phyloP scores from a whole-genome alignment of 2,329 filamentous ascomycete species.

The Paecilomyces variotii region DNA sequence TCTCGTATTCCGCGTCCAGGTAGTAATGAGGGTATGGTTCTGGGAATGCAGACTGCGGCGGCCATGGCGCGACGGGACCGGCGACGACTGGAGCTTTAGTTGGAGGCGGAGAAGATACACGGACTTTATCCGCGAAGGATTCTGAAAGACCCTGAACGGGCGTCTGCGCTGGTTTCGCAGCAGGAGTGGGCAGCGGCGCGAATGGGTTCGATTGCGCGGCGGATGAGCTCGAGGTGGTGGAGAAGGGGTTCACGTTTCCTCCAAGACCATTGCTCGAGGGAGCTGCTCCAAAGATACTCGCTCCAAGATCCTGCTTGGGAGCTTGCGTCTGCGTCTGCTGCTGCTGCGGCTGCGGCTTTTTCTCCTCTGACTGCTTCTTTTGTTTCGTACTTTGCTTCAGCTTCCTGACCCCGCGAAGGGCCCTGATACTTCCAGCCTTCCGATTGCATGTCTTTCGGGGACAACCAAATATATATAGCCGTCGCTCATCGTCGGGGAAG shows the following conservation, averaged over 20 bases:
- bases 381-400: constrained; percentile 22
- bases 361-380: constrained; percentile 11
- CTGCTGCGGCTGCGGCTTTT: constrained; percentile 10
- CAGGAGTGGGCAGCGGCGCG: constrained; percentile 38
- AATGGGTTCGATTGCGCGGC: constrained; percentile 47
- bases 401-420: constrained; percentile 58
- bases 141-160: constrained; percentile 59
- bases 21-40: constrained; percentile 67
- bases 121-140: constrained; percentile 65
- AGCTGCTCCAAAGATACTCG: constrained; percentile 56
- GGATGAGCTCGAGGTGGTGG: constrained; percentile 26
- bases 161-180: constrained; percentile 37
- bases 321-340: constrained; percentile 1
- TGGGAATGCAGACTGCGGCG: constrained; percentile 56
- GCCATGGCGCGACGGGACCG: constrained; percentile 64
- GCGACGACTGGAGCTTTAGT: constrained; percentile 24
- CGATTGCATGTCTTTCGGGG: constrained; percentile 68
- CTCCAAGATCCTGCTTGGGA: constrained; percentile 34
- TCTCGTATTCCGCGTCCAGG: constrained; percentile 89
- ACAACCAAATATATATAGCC: constrained; percentile 82
- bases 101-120: constrained; percentile 38
- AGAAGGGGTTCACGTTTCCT: constrained; percentile 49
- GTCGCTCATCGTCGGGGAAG: constrained; percentile 79
- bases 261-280: constrained; percentile 28
- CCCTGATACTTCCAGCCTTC: constrained; percentile 73